Evolutionary conservation across 441 rosid genomes (phyloP), one percentile per base, ranked within the genome.

Genomic region (Erodium chrysanthum): DNA sequence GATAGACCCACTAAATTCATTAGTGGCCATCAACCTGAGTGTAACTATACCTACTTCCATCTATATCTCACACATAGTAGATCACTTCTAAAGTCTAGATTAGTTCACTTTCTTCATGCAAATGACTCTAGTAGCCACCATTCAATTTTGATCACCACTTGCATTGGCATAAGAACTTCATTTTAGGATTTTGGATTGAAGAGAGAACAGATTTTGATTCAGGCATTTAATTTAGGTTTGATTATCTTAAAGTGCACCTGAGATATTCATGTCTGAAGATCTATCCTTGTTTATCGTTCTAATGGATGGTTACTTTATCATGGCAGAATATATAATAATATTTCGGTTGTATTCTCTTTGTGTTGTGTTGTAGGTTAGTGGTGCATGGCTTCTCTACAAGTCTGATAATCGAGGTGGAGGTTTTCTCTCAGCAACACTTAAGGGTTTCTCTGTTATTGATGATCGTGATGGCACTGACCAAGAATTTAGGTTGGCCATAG

Each of bases 401-500:
- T 88, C 96, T 61, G 84, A 84, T 75, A 82, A 83, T 56, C 68
- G 71, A 22, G 84, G 80, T 62, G 97, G 90, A 70, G 95, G 96
- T 68, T 78, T 85, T 73, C 89, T 95, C 65, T 90, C 96, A 4
- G 91, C 99, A 72, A 86, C 97, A 40, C 88, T 95, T 70, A 85
- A 82, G 82, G 91, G 88, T 69, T 88, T 95, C 72, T 79, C 85
- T 72, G 90, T 95, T 68, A 79, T 84, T 76, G 99, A 95, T 83
- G 87, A 95, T 77, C 97, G 99, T 58, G 92, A 84, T 71, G 98
- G 97, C 70, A 88, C 89, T 70, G 84, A 82, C 78, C 86, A 90
- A 78, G 96, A 84, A 69, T 86, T 87, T 77, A 87, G 91, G 72
- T 76, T 88, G 83, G 97, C 97, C 1, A 83, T 95, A 71, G 92